These are phyloP conservation scores for Diaporthe aspalathi DNA, from an alignment of 2,329 filamentous ascomycete species.

Conservation along the genomic window DNA sequence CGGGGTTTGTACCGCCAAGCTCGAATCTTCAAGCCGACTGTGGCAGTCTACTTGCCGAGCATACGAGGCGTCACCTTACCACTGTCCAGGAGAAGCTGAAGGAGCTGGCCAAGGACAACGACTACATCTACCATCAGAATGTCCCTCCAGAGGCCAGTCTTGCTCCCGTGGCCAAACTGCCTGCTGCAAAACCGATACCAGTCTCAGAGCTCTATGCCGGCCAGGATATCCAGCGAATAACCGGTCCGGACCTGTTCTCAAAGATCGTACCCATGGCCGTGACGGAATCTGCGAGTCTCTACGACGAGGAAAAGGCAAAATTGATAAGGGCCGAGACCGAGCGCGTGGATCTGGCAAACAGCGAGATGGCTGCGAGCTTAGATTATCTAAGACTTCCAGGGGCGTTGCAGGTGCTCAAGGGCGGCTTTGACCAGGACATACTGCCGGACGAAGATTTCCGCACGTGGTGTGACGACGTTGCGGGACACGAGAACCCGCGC, in stretches of 20 bases:
- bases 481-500: conserved; percentile 83
- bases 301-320: conserved; percentile 99
- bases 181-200: conserved; percentile 95
- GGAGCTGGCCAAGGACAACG: conserved; percentile 89
- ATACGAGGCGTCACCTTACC: conserved; percentile 84
- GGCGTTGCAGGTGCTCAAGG: conserved; percentile 90
- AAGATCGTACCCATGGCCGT: conserved; percentile 97
- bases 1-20: conserved; percentile 79
- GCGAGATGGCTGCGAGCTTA: conserved; percentile 94
- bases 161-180: conserved; percentile 85
- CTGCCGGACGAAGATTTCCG: conserved; percentile 91
- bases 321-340: conserved; percentile 93
- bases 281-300: conserved; percentile 95
- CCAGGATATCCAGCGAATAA: conserved; percentile 96
- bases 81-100: conserved; percentile 84
- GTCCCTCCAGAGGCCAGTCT: conserved; percentile 88
- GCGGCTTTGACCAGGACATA: conserved; percentile 90
- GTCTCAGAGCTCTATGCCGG: conserved; percentile 97
- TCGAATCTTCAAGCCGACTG: conserved; percentile 88
- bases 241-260: conserved; percentile 95
- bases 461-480: conserved; percentile 93
- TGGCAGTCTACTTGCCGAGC: conserved; percentile 77
- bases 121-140: conserved; percentile 97
- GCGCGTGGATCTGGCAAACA: conserved; percentile 89
- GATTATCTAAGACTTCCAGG: conserved; percentile 93